These are phyloP conservation scores for Gracilaria gracilis DNA, from an alignment of 23 red algal genomes.

Conservation along the genomic window DNA sequence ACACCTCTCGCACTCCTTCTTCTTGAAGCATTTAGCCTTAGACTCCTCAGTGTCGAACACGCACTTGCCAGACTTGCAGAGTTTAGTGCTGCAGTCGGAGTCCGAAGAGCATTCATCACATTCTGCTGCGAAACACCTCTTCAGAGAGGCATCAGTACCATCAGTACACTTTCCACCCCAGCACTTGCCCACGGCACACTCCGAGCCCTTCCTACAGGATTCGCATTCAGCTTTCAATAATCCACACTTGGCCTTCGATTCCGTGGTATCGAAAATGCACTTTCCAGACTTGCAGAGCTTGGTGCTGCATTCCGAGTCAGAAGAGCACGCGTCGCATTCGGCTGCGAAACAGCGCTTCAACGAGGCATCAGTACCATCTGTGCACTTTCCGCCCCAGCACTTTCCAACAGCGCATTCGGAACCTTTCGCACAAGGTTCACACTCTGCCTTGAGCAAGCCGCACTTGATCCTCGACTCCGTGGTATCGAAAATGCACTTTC, in stretches of 20 bases:
- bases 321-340: conserved; percentile 43
- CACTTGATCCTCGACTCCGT: conserved; percentile 32
- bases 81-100: background rate
- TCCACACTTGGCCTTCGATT: conserved; percentile 26
- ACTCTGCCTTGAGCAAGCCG: conserved; percentile 19
- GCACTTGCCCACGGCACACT: conserved; percentile 36
- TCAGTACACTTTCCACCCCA: conserved; percentile 30
- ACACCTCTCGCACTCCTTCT: conserved; percentile 25
- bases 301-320: conserved; percentile 1
- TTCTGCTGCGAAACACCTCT: conserved; percentile 33
- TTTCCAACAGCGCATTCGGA: conserved; percentile 30
- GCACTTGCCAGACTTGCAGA: conserved; percentile 40
- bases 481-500: conserved; percentile 34
- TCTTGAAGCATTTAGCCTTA: conserved; percentile 40
- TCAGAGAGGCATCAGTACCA: background rate
- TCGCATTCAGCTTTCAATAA: conserved; percentile 16
- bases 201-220: background rate
- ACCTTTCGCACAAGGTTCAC: background rate
- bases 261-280: conserved; percentile 17
- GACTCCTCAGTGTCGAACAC: conserved; percentile 27
- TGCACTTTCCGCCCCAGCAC: conserved; percentile 40
- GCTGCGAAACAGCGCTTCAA: conserved; percentile 26
- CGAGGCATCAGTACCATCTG: background rate
- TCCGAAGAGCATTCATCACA: conserved; percentile 36
- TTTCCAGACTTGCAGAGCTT: conserved; percentile 16